Percentiles rank a stretch among this genome's conserved stretches.
phyloP scores from a whole-genome alignment of 495 filamentous ascomycete species.

The Annulohypoxylon stygium region DNA sequence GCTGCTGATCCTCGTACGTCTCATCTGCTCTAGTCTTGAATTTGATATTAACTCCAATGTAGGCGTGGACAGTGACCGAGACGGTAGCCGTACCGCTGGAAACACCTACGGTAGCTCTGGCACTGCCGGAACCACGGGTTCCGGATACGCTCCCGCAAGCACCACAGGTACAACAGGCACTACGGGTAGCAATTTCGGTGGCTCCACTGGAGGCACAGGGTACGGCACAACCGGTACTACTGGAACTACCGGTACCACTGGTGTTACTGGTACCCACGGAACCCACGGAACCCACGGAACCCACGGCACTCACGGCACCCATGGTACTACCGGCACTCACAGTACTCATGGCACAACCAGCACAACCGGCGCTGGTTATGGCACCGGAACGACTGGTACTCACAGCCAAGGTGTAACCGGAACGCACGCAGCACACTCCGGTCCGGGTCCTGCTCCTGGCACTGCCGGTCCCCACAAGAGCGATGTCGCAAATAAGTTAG shows the following conservation, averaged over 20 bases:
- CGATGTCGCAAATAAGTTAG: conserved; percentile 66
- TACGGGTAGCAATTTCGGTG: background rate
- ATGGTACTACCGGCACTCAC: conserved; percentile 12
- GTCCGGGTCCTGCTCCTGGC: conserved; percentile 57
- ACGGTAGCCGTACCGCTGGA: conserved; percentile 54
- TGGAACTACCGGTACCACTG: conserved; percentile 25
- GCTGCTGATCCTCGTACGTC: conserved; percentile 61
- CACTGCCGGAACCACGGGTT: conserved; percentile 44
- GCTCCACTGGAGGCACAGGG: background rate
- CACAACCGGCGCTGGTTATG: conserved; percentile 35
- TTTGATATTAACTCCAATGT: conserved; percentile 29
- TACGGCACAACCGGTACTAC: background rate
- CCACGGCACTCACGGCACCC: conserved; percentile 21
- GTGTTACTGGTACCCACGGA: conserved; percentile 33
- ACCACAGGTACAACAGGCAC: conserved; percentile 21
- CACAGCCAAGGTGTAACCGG: conserved; percentile 32
- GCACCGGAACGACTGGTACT: conserved; percentile 40
- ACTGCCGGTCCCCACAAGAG: conserved; percentile 68
- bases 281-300: conserved; percentile 6
- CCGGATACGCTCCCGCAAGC: conserved; percentile 10
- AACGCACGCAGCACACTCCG: conserved; percentile 42
- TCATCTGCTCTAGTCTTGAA: background rate
- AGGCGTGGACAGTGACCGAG: conserved; percentile 61
- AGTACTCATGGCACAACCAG: conserved; percentile 43
- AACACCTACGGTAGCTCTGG: conserved; percentile 52